phyloP scores from a whole-genome alignment of 305 asterid species.

The Euphrasia arctica region DNA sequence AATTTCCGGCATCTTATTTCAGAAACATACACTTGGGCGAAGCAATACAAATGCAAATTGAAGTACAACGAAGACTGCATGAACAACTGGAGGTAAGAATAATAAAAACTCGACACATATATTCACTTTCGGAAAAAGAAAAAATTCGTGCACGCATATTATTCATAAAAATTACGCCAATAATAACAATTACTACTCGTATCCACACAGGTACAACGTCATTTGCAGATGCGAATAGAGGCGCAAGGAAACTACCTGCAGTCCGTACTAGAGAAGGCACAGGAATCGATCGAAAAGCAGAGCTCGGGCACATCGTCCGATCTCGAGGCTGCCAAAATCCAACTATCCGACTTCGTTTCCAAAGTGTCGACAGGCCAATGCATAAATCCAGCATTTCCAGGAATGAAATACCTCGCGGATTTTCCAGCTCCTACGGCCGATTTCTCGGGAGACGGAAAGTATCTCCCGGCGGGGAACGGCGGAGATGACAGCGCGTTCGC shows the following conservation, averaged over 20 bases:
- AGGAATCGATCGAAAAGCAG: slow-evolving; percentile 82
- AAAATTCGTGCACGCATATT: too few species aligned
- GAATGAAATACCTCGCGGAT: slow-evolving; percentile 56
- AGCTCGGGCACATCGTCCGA: slow-evolving; percentile 54
- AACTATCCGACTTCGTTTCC: slow-evolving; percentile 69
- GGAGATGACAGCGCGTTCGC: too few species aligned
- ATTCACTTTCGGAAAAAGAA: background rate
- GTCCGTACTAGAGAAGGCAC: slow-evolving; percentile 89
- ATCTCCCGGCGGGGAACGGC: too few species aligned
- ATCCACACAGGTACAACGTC: slow-evolving; percentile 75
- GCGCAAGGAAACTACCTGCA: slow-evolving; percentile 92
- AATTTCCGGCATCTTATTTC: slow-evolving; percentile 27
- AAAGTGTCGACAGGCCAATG: slow-evolving; percentile 74
- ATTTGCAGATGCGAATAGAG: slow-evolving; percentile 86
- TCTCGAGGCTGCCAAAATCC: slow-evolving; percentile 80
- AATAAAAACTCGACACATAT: background rate
- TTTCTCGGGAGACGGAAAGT: background rate
- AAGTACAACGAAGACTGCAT: slow-evolving; percentile 80
- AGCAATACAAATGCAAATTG: slow-evolving; percentile 92
- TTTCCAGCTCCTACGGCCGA: slow-evolving; percentile 29
- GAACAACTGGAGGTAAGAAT: slow-evolving; percentile 82
- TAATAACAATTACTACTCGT: background rate
- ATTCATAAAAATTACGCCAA: too few species aligned
- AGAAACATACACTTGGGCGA: slow-evolving; percentile 73
- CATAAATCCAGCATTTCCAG: slow-evolving; percentile 65